Percentiles rank a stretch among this genome's conserved stretches.
These are phyloP conservation scores for Debaryomycetaceae sp. DNA, from an alignment of 1,139 yeast species.

Conservation along the genomic window DNA sequence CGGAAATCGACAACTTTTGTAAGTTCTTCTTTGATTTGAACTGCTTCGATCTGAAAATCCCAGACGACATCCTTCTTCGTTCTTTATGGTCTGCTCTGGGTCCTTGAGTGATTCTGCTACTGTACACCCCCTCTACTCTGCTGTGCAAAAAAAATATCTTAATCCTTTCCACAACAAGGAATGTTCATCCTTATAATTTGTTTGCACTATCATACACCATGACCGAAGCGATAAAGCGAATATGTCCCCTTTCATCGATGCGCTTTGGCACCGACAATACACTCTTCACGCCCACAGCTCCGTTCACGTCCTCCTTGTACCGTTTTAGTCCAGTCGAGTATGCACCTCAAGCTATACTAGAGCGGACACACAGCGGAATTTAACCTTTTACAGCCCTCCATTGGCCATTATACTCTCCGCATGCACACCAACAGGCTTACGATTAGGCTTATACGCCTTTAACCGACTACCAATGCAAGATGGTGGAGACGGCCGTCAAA, in stretches of 20 bases:
- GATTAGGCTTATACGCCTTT: no score
- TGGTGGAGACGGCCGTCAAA: no score
- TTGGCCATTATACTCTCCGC: not conserved
- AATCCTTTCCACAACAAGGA: not conserved
- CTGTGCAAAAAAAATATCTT: not conserved
- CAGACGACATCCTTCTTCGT: not conserved
- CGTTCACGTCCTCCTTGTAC: not conserved
- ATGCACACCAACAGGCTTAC: no score
- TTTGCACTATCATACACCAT: not conserved
- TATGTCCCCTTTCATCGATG: not conserved
- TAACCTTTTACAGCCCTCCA: not conserved
- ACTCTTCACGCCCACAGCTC: not conserved
- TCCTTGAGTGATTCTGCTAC: not conserved
- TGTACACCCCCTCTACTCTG: not conserved
- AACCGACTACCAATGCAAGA: no score
- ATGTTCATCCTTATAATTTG: not conserved
- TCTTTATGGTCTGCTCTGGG: no score
- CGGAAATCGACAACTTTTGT: conserved; percentile 3
- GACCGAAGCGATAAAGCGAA: not conserved
- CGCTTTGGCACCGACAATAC: not conserved
- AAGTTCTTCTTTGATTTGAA: conserved; percentile 5
- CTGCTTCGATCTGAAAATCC: conserved; percentile 4
- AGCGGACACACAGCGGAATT: not conserved
- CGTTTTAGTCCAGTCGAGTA: not conserved
- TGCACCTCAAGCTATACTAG: not conserved